Percentiles rank a stretch among this genome's conserved stretches.
Evolutionary conservation across 2,329 filamentous ascomycete genomes (phyloP).

Genomic region (Alternaria gansuensis): DNA sequence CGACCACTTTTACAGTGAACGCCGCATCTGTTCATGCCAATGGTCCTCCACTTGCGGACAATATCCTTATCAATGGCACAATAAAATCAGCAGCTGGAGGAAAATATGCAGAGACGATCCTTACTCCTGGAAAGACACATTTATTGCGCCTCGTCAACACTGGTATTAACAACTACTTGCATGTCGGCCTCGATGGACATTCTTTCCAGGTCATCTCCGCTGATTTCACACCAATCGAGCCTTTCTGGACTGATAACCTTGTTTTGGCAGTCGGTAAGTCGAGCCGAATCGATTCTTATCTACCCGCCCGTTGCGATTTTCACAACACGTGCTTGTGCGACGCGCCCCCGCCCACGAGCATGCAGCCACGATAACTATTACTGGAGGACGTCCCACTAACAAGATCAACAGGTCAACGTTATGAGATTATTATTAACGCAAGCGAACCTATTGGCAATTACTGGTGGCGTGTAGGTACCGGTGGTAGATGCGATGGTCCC

Average conservation of each 20-base stretch:
- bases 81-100: conserved; percentile 54
- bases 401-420: conserved; percentile 47
- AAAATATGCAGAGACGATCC: conserved; percentile 44
- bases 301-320: conserved; percentile 4
- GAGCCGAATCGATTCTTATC: background rate
- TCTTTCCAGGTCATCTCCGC: conserved; percentile 55
- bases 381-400: conserved; percentile 33
- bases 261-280: conserved; percentile 50
- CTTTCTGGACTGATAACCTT: conserved; percentile 51
- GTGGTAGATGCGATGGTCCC: conserved; percentile 48
- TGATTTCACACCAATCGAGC: conserved; percentile 57
- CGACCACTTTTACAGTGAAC: conserved; percentile 43
- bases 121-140: conserved; percentile 55
- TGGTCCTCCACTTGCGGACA: conserved; percentile 58
- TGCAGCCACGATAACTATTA: conserved; percentile 18
- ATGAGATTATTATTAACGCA: conserved; percentile 53
- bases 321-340: conserved; percentile 16
- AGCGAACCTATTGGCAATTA: conserved; percentile 45
- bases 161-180: conserved; percentile 39
- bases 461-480: conserved; percentile 50
- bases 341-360: conserved; percentile 18
- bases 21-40: conserved; percentile 49
- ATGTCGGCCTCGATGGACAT: conserved; percentile 47
- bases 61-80: conserved; percentile 64
- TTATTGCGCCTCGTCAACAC: conserved; percentile 57